phyloP scores from a whole-genome alignment of 2,329 filamentous ascomycete species.

The Calcarisporium arbuscula region DNA sequence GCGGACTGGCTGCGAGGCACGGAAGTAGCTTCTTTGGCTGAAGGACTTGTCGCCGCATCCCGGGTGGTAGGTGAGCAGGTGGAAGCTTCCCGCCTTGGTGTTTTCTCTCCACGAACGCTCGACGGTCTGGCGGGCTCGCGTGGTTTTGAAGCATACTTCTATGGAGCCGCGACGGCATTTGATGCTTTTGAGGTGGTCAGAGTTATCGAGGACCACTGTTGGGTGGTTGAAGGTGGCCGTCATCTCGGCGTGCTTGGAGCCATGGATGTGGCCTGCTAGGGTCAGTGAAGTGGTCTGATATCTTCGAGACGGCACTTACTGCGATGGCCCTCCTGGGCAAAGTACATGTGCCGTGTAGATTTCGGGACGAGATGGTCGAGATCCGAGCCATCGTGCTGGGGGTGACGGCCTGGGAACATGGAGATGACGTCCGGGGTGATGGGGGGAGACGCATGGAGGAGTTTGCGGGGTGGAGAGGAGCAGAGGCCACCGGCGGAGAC shows the following conservation, averaged over 20 bases:
- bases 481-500: too few relatives aligned
- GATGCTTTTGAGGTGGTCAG: conserved; percentile 1
- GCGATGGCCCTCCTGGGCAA: conserved; percentile 5
- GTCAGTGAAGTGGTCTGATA: background rate
- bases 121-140: background rate
- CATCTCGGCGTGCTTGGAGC: conserved; percentile 1
- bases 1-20: background rate
- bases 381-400: conserved; percentile 1
- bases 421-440: background rate
- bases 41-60: conserved; percentile 3
- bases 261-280: conserved; percentile 1
- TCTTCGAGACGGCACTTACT: background rate
- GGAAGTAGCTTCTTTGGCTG: conserved; percentile 2
- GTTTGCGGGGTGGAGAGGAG: too few relatives aligned
- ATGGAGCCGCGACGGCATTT: background rate
- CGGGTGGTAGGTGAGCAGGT: conserved; percentile 2
- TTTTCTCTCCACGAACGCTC: conserved; percentile 1
- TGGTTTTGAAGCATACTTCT: conserved; percentile 1
- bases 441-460: background rate
- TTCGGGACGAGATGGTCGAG: background rate
- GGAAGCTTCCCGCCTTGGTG: background rate
- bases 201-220: conserved; percentile 4
- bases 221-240: conserved; percentile 3
- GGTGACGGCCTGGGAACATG: conserved; percentile 1
- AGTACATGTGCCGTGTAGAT: background rate